Base-by-base conservation (phyloP, 768 basidiomycete genomes). In the Guyanaporus albipodus region DNA sequence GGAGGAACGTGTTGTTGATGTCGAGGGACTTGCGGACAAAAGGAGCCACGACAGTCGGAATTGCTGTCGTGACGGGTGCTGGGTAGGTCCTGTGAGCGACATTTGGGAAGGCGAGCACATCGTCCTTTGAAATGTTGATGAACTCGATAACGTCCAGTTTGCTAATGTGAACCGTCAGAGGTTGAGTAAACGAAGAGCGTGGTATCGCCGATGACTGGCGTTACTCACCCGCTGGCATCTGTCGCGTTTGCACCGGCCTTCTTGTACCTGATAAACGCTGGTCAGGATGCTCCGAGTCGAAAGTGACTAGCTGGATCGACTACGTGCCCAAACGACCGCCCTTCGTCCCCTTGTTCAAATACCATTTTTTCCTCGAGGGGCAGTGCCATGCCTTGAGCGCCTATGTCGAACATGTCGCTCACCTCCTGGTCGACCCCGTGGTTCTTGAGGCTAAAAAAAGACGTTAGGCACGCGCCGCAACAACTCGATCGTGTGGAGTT, bases 51-150 rank as follows among this genome's bases (percentile, higher is more conserved):
- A 70, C 70, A 0, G 69, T 64, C 12, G 68, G 61, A 73, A 86
- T 84, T 19, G 69, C 69, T 3, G 68, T 69, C 29, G 74, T 68
- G 21, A 79, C 76, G 0, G 77, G 72, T 0, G 60, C 57, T 0
- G 83, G 85, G 55, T 88, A 88, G 0, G 72, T 70, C 19, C 82
- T 73, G 19, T 78, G 74, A 6, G 69, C 71, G 18, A 73, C 65
- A 0, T 60, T 51, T 0, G 85, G 85, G 67, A 74, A 85, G 0
- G 79, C 74, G 0, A 87, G 58, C 0, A 73, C 81, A 52, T 88
- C 85, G 56, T 88, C 84, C 57, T 84, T 83, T 0, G 83, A 70
- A 26, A 86, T 62, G 55, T 85, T 85, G 48, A 86, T 69, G 61
- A 83, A 85, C 56, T 86, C 82, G 4, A 74, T 71, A 0, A 71